Evolutionary conservation across 257 asterid species (phyloP).

Genomic region (Nicotiana tabacum): DNA sequence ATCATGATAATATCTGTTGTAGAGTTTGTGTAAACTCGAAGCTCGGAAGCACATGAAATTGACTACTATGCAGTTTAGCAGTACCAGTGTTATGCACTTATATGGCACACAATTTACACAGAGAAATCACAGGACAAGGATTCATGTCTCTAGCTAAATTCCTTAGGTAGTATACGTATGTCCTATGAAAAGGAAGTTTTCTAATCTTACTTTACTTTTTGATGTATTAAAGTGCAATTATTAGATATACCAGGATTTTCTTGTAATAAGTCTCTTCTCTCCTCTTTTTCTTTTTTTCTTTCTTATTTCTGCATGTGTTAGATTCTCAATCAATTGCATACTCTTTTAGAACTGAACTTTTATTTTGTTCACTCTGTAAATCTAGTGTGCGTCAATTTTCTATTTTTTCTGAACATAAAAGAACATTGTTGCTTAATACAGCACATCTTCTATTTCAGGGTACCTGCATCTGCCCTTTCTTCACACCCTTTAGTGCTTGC

Average conservation of each 20-base stretch:
- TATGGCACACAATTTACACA: not conserved
- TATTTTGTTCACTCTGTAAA: not conserved
- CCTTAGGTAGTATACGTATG: not conserved
- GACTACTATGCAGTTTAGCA: not conserved
- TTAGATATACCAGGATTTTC: not conserved
- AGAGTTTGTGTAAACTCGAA: not conserved
- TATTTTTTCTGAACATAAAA: not conserved
- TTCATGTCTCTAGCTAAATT: not conserved
- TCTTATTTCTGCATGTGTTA: not conserved
- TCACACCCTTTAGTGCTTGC: slow-evolving; percentile 84
- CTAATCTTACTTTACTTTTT: not conserved
- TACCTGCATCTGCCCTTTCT: slow-evolving; percentile 83
- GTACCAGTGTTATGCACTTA: not conserved
- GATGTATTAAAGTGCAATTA: not conserved
- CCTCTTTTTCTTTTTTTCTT: not conserved
- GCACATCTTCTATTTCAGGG: slow-evolving; percentile 51
- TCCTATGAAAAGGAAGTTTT: not conserved
- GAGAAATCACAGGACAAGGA: not conserved
- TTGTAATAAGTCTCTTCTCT: not conserved
- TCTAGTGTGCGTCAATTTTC: not conserved
- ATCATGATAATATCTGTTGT: not conserved
- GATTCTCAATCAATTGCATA: not conserved
- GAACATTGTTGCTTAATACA: not conserved
- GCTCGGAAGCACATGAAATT: not conserved
- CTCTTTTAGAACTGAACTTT: not conserved